Evolutionary conservation across 495 filamentous ascomycete genomes (phyloP).

Genomic region (Penicillium alfredii): DNA sequence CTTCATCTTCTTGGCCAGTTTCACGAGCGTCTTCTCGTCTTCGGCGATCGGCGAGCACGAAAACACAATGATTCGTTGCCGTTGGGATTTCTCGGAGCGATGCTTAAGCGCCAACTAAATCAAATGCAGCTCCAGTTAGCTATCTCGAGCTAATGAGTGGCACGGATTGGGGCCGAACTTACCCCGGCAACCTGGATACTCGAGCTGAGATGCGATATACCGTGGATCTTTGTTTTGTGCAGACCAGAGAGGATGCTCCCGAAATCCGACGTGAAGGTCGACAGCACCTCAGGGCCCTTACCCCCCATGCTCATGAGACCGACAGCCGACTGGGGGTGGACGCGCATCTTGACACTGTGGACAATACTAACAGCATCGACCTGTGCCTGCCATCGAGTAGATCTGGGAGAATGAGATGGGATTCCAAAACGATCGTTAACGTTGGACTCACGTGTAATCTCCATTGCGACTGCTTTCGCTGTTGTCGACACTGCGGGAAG

Average conservation of each 20-base stretch:
- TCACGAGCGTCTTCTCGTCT: constrained; percentile 78
- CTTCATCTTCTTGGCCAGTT: constrained; percentile 97
- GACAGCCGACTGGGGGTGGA: constrained; percentile 92
- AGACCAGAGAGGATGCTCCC: constrained; percentile 92
- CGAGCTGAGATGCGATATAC: constrained; percentile 77
- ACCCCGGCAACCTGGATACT: constrained; percentile 92
- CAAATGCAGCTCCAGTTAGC: neutral
- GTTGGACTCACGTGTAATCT: constrained; percentile 63
- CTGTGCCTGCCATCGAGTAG: constrained; percentile 93
- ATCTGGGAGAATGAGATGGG: constrained; percentile 41
- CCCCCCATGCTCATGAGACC: constrained; percentile 99
- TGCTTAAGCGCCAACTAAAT: constrained; percentile 91
- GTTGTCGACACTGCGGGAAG: constrained; percentile 73
- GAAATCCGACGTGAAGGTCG: constrained; percentile 90
- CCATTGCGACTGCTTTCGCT: constrained; percentile 97
- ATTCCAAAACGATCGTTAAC: too few relatives aligned
- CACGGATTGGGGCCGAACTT: constrained; percentile 31
- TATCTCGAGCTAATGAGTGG: neutral
- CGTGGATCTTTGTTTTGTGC: constrained; percentile 90
- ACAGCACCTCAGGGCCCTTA: constrained; percentile 91
- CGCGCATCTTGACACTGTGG: constrained; percentile 88
- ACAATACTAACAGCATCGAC: constrained; percentile 90
- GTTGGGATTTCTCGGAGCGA: constrained; percentile 91
- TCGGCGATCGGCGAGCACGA: constrained; percentile 88
- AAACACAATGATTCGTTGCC: constrained; percentile 92